Conservation (phyloP, 2,329 filamentous ascomycete genomes). For the Leptographium lundbergii region DNA sequence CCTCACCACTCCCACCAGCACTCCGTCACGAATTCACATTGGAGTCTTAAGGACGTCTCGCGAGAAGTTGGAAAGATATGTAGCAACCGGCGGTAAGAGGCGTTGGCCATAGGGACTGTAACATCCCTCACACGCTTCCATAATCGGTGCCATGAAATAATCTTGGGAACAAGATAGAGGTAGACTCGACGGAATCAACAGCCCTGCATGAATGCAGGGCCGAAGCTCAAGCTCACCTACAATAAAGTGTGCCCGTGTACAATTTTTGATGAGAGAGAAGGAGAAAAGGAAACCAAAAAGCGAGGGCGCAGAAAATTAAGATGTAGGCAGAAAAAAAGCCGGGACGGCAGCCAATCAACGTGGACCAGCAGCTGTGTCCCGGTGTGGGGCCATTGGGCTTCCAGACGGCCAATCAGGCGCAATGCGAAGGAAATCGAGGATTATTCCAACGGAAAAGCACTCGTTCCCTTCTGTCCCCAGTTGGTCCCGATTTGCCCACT, state of each 20-base stretch:
- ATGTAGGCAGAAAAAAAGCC: background rate
- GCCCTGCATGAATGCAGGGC: constrained; percentile 21
- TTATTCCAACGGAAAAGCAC: constrained; percentile 11
- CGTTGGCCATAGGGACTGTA: constrained; percentile 44
- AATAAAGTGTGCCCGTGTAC: constrained; percentile 59
- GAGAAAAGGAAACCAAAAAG: constrained; percentile 22
- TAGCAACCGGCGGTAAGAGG: constrained; percentile 66
- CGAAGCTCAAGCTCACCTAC: constrained; percentile 51
- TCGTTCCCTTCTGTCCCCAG: constrained; percentile 11
- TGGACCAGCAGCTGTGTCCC: constrained; percentile 7
- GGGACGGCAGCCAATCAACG: constrained; percentile 9
- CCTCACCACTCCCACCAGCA: background rate
- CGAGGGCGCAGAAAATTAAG: constrained; percentile 11
- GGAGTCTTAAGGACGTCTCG: background rate
- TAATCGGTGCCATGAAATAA: constrained; percentile 46
- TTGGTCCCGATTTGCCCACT: constrained; percentile 9
- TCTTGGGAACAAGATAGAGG: constrained; percentile 66
- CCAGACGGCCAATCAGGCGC: constrained; percentile 8
- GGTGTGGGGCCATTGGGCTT: constrained; percentile 3
- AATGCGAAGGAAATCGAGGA: constrained; percentile 13
- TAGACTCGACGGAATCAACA: constrained; percentile 45
- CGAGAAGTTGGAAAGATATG: constrained; percentile 24
- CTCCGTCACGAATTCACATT: no score
- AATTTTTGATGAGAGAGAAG: constrained; percentile 35
- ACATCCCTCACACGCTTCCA: constrained; percentile 57